Percentiles rank a stretch among this genome's conserved stretches.
phyloP scores from a whole-genome alignment of 257 asterid species.

The Cruciata laevipes region DNA sequence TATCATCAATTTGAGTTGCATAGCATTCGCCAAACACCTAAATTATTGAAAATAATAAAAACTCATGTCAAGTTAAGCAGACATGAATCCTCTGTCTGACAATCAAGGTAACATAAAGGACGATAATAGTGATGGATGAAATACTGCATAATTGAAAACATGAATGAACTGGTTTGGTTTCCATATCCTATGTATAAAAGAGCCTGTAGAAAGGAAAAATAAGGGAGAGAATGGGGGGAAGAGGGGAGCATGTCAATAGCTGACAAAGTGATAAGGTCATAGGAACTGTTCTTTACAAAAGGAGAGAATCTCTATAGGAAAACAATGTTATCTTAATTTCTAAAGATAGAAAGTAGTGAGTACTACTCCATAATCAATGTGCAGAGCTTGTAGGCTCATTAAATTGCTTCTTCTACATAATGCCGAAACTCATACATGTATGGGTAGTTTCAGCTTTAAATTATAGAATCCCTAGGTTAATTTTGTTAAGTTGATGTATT shows the following conservation, averaged over 20 bases:
- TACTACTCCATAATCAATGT: not conserved
- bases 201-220: not conserved
- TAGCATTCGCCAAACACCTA: constrained; percentile 94
- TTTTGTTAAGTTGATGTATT: not conserved
- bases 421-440: not conserved
- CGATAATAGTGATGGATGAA: not conserved
- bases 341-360: not conserved
- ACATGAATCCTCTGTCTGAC: not conserved
- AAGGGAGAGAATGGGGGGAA: not conserved
- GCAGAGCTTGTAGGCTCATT: not conserved
- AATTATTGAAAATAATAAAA: constrained; percentile 19
- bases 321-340: not conserved
- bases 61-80: not conserved
- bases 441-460: not conserved
- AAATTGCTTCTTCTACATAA: not conserved
- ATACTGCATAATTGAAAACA: not conserved
- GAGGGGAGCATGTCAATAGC: not conserved
- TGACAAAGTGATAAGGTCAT: not conserved
- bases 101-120: not conserved
- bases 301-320: not conserved
- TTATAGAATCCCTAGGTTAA: not conserved
- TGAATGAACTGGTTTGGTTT: not conserved
- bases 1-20: constrained; percentile 55
- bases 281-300: not conserved
- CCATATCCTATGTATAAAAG: not conserved